Evolutionary conservation across 805 yeast species (phyloP), one percentile per base, ranked within the genome.

Genomic region (Saturnispora serradocipensis): DNA sequence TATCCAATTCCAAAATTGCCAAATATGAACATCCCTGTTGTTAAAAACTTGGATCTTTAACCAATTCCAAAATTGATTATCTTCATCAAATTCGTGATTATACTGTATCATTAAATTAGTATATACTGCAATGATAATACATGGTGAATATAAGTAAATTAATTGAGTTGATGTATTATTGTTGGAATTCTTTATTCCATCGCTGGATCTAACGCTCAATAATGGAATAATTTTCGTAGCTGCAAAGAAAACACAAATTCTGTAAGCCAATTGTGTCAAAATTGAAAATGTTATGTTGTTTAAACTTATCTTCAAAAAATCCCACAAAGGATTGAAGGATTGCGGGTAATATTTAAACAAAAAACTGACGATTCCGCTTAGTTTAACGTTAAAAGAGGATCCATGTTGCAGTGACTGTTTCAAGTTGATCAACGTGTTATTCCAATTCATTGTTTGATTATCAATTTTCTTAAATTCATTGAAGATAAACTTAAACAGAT

Each of bases 91-190:
- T 62, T 82, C 84, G 48, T 89, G 88, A 48, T 84, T 81, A 62
- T 88, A 89, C 71, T 88, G 95, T 75, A 93, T 78, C 78, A 91
- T 85, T 59, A 93, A 71, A 65, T 93, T 96, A 2, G 98, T 88
- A 69, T 93, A 93, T 54, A 93, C 96, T 0, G 97, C 96, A 53
- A 93, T 89, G 39, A 93, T 81, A 53, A 93, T 82, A 67, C 97
- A 88, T 2, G 98, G 98, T 36, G 96, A 86, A 67, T 87, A 91
- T 34, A 96, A 82, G 63, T 90, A 89, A 30, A 89, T 75, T 38
- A 38, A 8, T 18, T 38, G 42, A 38, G 25, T 38, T 16, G 42
- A 38, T 38, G 22, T 38, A 38, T 38, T 38, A 13, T 38, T 38
- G 7, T 9, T 38, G 9, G 42, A 38, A 18, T 38, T 38, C 22